A percentile compares a stretch with the other conserved stretches of the same genome.
Conservation (phyloP, 2,329 filamentous ascomycete genomes). For the Seiridium cupressi region DNA sequence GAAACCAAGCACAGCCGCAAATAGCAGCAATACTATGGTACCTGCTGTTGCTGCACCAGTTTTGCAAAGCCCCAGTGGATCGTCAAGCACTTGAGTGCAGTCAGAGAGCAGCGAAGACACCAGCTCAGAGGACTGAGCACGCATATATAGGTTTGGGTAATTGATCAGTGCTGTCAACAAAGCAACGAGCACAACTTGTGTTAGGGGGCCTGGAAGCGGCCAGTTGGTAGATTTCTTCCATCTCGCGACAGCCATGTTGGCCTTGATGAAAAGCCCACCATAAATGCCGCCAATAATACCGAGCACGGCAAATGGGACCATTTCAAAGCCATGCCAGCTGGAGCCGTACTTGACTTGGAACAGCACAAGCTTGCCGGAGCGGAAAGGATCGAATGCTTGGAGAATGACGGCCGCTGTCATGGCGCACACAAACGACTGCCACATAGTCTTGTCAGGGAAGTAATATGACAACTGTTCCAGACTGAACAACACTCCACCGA, state of each 20-base stretch:
- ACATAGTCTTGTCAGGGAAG: slow-evolving; percentile 99
- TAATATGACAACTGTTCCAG: slow-evolving; percentile 98
- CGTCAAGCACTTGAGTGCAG: slow-evolving; percentile 77
- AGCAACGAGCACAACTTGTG: slow-evolving; percentile 78
- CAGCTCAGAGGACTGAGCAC: slow-evolving; percentile 85
- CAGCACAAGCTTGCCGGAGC: slow-evolving; percentile 90
- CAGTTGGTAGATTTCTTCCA: slow-evolving; percentile 70
- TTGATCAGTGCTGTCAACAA: slow-evolving; percentile 85
- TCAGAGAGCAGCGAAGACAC: slow-evolving; percentile 91
- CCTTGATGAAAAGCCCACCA: slow-evolving; percentile 89
- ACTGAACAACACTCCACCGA: slow-evolving; percentile 92
- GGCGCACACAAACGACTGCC: slow-evolving; percentile 98
- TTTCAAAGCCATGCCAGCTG: slow-evolving; percentile 92
- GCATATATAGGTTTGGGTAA: slow-evolving; percentile 95
- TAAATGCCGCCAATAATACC: slow-evolving; percentile 92
- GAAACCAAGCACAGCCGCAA: slow-evolving; percentile 82
- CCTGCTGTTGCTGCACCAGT: slow-evolving; percentile 78
- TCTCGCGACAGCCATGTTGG: slow-evolving; percentile 82
- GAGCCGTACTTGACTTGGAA: slow-evolving; percentile 94
- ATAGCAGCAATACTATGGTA: slow-evolving; percentile 78
- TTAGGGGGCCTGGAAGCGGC: slow-evolving; percentile 67
- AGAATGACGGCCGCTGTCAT: slow-evolving; percentile 97
- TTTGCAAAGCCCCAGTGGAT: slow-evolving; percentile 88
- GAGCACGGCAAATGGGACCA: slow-evolving; percentile 82
- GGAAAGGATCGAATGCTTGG: slow-evolving; percentile 90